These are phyloP conservation scores for Roridomyces roridus DNA, from an alignment of 768 basidiomycete species.

Conservation along the genomic window DNA sequence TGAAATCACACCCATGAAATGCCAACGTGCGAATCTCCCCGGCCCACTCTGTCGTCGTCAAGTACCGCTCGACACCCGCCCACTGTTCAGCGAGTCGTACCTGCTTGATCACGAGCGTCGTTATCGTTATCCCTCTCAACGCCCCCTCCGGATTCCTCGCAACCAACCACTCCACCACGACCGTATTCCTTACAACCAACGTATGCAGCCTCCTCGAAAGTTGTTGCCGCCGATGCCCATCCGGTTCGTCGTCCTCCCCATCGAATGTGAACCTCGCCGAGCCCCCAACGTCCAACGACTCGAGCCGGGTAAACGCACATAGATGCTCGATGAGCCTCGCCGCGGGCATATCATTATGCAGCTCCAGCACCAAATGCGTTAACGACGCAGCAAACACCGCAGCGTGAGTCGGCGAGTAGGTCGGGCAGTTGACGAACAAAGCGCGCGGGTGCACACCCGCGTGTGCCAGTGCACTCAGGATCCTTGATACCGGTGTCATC, in stretches of 20 bases:
- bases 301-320: slow-evolving; percentile 6
- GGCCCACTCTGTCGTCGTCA: background rate
- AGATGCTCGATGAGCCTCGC: slow-evolving; percentile 12
- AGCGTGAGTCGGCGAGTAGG: slow-evolving; percentile 12
- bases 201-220: background rate
- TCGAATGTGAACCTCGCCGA: slow-evolving; percentile 2
- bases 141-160: background rate
- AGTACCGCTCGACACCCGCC: background rate
- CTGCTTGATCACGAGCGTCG: background rate
- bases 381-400: slow-evolving; percentile 7
- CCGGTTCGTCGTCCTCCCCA: too few species aligned
- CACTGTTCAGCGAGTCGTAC: slow-evolving; percentile 2
- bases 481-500: slow-evolving; percentile 9
- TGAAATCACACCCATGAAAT: background rate
- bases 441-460: slow-evolving; percentile 5
- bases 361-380: slow-evolving; percentile 1
- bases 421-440: slow-evolving; percentile 16
- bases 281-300: slow-evolving; percentile 10
- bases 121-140: background rate
- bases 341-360: slow-evolving; percentile 15
- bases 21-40: background rate
- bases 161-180: slow-evolving; percentile 1
- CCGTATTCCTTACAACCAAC: slow-evolving; percentile 1
- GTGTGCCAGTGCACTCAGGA: slow-evolving; percentile 4
- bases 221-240: background rate